A percentile compares a stretch with the other conserved stretches of the same genome.
phyloP scores from a whole-genome alignment of 192 early-diverging fungal species.

The Backusella sp. region DNA sequence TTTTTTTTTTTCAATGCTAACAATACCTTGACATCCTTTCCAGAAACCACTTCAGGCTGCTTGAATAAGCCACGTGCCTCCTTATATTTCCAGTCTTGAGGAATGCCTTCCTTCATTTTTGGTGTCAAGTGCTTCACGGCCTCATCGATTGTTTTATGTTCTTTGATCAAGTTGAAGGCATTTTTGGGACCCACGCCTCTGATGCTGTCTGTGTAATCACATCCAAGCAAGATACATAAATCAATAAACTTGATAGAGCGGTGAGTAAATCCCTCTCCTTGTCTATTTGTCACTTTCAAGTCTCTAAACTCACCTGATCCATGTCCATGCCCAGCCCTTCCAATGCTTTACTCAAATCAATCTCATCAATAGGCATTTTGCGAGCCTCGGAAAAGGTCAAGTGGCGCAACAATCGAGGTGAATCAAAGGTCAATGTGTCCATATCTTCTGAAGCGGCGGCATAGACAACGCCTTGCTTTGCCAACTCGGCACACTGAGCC shows the following conservation, averaged over 20 bases:
- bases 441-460: slow-evolving; percentile 98
- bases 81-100: slow-evolving; percentile 87
- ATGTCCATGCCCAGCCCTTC: slow-evolving; percentile 73
- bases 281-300: too few species aligned
- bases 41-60: slow-evolving; percentile 75
- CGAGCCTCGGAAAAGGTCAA: slow-evolving; percentile 89
- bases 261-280: background rate
- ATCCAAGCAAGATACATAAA: slow-evolving; percentile 94
- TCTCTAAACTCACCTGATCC: slow-evolving; percentile 47
- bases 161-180: slow-evolving; percentile 81
- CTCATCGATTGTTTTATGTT: slow-evolving; percentile 81
- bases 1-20: background rate
- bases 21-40: slow-evolving; percentile 64
- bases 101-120: slow-evolving; percentile 77
- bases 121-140: slow-evolving; percentile 69
- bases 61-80: slow-evolving; percentile 88
- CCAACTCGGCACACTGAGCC: slow-evolving; percentile 94
- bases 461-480: slow-evolving; percentile 87
- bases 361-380: slow-evolving; percentile 90
- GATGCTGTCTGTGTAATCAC: slow-evolving; percentile 97
- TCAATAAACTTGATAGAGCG: slow-evolving; percentile 81
- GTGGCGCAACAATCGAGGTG: slow-evolving; percentile 88
- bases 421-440: slow-evolving; percentile 95
- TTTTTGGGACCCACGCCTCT: slow-evolving; percentile 88
- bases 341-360: slow-evolving; percentile 79